Evolutionary conservation across 192 early-diverging fungal genomes (phyloP).

Genomic region (Podila horticola): DNA sequence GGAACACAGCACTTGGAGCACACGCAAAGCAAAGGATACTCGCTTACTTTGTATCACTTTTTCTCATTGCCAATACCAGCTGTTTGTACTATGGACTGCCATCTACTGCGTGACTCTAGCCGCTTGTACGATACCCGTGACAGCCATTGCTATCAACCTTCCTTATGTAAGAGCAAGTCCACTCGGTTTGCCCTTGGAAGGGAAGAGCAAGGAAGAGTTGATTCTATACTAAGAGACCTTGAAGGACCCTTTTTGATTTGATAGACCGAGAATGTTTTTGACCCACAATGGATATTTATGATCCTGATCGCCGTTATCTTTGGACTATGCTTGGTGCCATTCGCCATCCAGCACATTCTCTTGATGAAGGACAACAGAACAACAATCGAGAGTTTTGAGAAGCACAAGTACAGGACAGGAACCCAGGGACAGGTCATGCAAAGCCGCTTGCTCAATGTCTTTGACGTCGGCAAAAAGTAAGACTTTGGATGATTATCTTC

Average conservation of each 20-base stretch:
- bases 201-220: too few species aligned
- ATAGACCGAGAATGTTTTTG: constrained; percentile 40
- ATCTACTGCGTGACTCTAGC: constrained; percentile 47
- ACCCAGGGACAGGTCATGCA: constrained; percentile 41
- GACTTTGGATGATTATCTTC: background rate
- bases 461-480: constrained; percentile 52
- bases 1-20: too few species aligned
- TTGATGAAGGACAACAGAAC: constrained; percentile 53
- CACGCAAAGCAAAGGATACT: too few species aligned
- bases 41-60: background rate
- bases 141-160: constrained; percentile 17
- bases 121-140: constrained; percentile 42
- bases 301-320: constrained; percentile 47
- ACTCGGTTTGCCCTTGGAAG: too few species aligned
- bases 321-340: constrained; percentile 47
- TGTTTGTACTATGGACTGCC: constrained; percentile 50
- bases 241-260: too few species aligned
- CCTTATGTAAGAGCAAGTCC: constrained; percentile 22
- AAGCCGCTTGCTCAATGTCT: constrained; percentile 52
- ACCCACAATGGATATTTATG: constrained; percentile 54
- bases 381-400: constrained; percentile 54
- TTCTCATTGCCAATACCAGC: constrained; percentile 5
- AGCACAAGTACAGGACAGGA: constrained; percentile 42
- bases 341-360: constrained; percentile 45
- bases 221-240: too few species aligned